Percentiles rank a stretch among this genome's conserved stretches.
Evolutionary conservation across 768 basidiomycete genomes (phyloP).

Genomic region (Russula lepida): DNA sequence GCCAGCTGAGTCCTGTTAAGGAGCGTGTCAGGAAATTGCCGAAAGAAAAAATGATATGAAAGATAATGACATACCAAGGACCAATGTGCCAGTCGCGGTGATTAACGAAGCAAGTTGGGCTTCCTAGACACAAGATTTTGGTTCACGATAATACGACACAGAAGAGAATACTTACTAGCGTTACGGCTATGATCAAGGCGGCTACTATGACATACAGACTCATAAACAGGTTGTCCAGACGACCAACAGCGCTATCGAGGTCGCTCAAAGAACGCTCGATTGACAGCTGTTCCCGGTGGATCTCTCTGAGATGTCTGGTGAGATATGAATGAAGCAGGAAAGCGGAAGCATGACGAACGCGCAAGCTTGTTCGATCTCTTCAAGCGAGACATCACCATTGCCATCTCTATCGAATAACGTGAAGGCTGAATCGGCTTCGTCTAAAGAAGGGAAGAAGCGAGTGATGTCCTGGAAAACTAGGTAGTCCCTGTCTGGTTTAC

Average conservation of each 20-base stretch:
- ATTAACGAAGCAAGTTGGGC: slow-evolving; percentile 65
- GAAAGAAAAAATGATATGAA: not conserved
- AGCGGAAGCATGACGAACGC: slow-evolving; percentile 32
- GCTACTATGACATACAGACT: slow-evolving; percentile 64
- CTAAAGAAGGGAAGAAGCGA: slow-evolving; percentile 55
- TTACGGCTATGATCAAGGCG: slow-evolving; percentile 74
- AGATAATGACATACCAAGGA: slow-evolving; percentile 33
- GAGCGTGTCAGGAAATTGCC: not conserved
- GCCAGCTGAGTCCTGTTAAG: slow-evolving; percentile 63
- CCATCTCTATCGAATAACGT: slow-evolving; percentile 59
- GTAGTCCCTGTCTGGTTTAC: slow-evolving; percentile 47
- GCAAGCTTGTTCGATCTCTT: slow-evolving; percentile 70
- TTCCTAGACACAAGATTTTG: slow-evolving; percentile 37
- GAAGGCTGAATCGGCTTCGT: slow-evolving; percentile 63
- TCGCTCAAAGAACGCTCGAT: slow-evolving; percentile 84
- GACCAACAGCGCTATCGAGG: slow-evolving; percentile 80
- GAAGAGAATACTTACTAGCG: slow-evolving; percentile 42
- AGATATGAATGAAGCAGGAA: not conserved
- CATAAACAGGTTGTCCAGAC: slow-evolving; percentile 83
- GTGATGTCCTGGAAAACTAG: slow-evolving; percentile 62
- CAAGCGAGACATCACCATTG: slow-evolving; percentile 64
- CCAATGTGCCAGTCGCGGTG: slow-evolving; percentile 62
- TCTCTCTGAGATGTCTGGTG: slow-evolving; percentile 39
- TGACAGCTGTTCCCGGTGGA: slow-evolving; percentile 78
- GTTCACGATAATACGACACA: slow-evolving; percentile 1